These are phyloP conservation scores for Phytophthora pluvialis DNA, from an alignment of 352 stramenopile species.

Conservation along the genomic window DNA sequence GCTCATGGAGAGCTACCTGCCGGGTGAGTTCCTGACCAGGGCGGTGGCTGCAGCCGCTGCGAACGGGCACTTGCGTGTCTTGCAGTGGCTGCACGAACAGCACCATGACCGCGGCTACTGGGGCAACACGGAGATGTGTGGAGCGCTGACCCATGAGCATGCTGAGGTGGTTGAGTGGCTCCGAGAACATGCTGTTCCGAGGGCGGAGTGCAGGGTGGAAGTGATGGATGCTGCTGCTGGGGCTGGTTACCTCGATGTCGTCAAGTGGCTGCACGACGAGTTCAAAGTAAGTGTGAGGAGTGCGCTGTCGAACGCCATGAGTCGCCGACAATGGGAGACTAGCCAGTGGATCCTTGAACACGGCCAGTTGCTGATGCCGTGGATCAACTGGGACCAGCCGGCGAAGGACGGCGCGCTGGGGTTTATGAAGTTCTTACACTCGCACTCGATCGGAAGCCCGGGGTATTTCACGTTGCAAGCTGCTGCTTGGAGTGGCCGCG, in stretches of 20 bases:
- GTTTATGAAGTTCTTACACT: constrained; percentile 32
- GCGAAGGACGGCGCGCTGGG: constrained; percentile 23
- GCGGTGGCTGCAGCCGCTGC: constrained; percentile 21
- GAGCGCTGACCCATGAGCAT: constrained; percentile 22
- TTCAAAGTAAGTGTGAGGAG: constrained; percentile 11
- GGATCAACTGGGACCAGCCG: constrained; percentile 29
- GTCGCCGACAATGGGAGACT: constrained; percentile 22
- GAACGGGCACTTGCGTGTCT: constrained; percentile 24
- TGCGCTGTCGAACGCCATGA: constrained; percentile 23
- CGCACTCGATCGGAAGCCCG: constrained; percentile 13
- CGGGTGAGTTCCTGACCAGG: constrained; percentile 27
- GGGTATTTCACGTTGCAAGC: constrained; percentile 25
- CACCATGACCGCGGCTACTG: constrained; percentile 30
- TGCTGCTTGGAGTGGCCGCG: constrained; percentile 27
- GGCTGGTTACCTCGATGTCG: constrained; percentile 17
- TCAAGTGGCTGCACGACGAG: constrained; percentile 28
- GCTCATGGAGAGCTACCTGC: constrained; percentile 30
- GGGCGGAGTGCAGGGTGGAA: constrained; percentile 15
- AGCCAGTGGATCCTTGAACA: constrained; percentile 32
- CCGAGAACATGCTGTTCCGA: constrained; percentile 12
- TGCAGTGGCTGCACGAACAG: constrained; percentile 30
- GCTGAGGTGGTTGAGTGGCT: constrained; percentile 24
- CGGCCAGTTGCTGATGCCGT: constrained; percentile 21
- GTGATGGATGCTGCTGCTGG: constrained; percentile 30
- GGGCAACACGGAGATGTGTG: constrained; percentile 30